phyloP scores from a whole-genome alignment of 2,329 filamentous ascomycete species.

The Raffaelea albimanens region DNA sequence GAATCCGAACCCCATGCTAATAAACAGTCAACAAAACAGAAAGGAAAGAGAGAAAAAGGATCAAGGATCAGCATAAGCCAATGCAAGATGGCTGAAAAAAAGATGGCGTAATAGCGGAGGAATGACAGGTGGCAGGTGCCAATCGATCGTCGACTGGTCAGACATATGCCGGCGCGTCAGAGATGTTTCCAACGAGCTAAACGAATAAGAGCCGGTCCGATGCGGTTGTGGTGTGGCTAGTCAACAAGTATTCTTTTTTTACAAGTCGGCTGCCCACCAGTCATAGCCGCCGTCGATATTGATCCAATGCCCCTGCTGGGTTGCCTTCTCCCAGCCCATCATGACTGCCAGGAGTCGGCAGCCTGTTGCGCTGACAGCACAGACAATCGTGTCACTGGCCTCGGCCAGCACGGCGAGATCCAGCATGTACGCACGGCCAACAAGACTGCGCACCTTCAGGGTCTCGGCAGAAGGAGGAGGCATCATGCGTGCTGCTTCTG shows the following conservation, averaged over 20 bases:
- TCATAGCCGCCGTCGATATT: conserved; percentile 68
- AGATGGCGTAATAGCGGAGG: no score
- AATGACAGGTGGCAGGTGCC: no score
- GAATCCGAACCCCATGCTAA: not conserved
- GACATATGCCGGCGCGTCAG: no score
- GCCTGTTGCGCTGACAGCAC: conserved; percentile 62
- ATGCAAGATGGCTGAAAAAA: not conserved
- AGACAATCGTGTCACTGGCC: conserved; percentile 62
- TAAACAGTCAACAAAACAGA: not conserved
- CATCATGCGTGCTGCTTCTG: not conserved
- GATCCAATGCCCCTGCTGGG: conserved; percentile 54
- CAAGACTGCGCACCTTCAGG: conserved; percentile 59
- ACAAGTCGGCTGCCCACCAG: conserved; percentile 35
- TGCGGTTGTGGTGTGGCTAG: no score
- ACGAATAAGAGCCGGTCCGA: no score
- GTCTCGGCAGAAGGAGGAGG: conserved; percentile 40
- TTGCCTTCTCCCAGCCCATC: conserved; percentile 70
- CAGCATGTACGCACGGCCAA: conserved; percentile 73
- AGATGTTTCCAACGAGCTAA: no score
- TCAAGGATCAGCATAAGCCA: not conserved
- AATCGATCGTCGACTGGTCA: no score
- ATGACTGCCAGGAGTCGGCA: conserved; percentile 74
- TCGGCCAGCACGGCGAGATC: conserved; percentile 66
- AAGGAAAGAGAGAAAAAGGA: not conserved
- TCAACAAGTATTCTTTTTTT: no score